A percentile compares a stretch with the other conserved stretches of the same genome.
phyloP scores from a whole-genome alignment of 352 stramenopile genomes.

The Phytophthora multivora region DNA sequence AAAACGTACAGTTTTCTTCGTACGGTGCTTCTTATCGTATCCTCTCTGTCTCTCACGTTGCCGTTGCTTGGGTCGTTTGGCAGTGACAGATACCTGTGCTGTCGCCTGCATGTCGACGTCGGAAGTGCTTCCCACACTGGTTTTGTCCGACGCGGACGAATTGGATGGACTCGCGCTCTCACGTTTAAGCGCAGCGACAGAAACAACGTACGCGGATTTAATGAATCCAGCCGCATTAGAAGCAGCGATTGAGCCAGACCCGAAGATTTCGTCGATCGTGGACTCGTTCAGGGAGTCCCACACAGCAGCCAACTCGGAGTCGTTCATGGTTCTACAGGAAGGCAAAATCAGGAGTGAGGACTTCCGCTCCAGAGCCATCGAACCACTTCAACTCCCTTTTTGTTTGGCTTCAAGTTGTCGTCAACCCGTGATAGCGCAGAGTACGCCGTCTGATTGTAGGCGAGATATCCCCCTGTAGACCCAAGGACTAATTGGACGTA shows the following conservation, averaged over 20 bases:
- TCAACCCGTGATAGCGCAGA: not conserved
- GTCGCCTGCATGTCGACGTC: not conserved
- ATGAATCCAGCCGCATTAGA: not conserved
- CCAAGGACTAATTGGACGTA: not conserved
- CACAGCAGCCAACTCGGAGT: conserved; percentile 11
- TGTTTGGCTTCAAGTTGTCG: conserved; percentile 10
- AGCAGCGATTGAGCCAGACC: not conserved
- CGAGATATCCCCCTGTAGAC: not conserved
- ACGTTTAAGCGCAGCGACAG: not conserved
- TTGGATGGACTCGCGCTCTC: not conserved
- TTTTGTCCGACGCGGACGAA: conserved; percentile 4
- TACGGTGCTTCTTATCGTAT: conserved; percentile 9
- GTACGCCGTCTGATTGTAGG: conserved; percentile 15
- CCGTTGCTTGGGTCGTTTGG: not conserved
- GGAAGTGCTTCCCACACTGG: conserved; percentile 2
- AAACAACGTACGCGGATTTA: not conserved
- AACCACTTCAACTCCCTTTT: conserved; percentile 10
- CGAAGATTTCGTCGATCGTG: conserved; percentile 8
- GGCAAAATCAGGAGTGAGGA: conserved; percentile 12
- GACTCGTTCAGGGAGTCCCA: conserved; percentile 18
- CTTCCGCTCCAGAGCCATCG: not conserved
- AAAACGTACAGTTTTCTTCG: conserved; percentile 9
- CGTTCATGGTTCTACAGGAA: conserved; percentile 6
- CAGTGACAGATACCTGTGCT: not conserved
- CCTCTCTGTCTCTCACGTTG: conserved; percentile 5